Base-by-base conservation (phyloP, 1,284 basidiomycete genomes). In the Cryptococcus sp. region DNA sequence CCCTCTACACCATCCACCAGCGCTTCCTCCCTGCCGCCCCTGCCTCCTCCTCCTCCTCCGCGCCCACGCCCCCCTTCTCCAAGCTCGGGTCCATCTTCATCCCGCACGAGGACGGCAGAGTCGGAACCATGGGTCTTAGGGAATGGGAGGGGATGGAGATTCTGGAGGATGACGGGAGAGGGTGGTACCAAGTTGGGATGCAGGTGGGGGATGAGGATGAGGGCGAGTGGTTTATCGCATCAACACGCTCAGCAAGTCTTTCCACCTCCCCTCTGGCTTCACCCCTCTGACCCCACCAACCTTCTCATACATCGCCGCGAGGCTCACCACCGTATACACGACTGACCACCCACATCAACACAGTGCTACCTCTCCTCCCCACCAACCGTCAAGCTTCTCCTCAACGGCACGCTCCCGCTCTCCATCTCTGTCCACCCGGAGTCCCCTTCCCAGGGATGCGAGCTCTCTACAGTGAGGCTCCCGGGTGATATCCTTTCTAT, bases 131-230 rank as follows among this genome's bases (percentile, higher is more conserved):
- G 8, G 24, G 33, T 16, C 38, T 21, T 18, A 21, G 21, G 23
- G 20, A 24, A 53, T 36, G 20, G 24, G 43, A 9, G 50, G 40
- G 20, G 15, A 38, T 21, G 28, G 50, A 39, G 15, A 42, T 46
- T 15, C 23, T 42, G 24, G 39, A 38, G 20, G 61, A 52, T 35
- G 54, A 59, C 49, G 62, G 63, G 15, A 54, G 55, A 33, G 66
- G 59, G 23, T 75, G 87, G 64, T 90, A 90, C 75, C 88, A 91
- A 76, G 75, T 91, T 52, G 86, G 87, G 48, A 76, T 91, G 62
- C 81, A 85, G 66, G 81, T 76, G 50, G 76, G 78, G 21, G 50
- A 33, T 21, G 54, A 46, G 15, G 52, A 49, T n/a, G 80, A 77
- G n/a, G 80, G 80, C 39, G 54, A 71, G 21, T 64, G 75, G 85